A percentile compares a stretch with the other conserved stretches of the same genome.
These are phyloP conservation scores for Fusarium secorum DNA, from an alignment of 2,329 filamentous ascomycete species.

Conservation along the genomic window DNA sequence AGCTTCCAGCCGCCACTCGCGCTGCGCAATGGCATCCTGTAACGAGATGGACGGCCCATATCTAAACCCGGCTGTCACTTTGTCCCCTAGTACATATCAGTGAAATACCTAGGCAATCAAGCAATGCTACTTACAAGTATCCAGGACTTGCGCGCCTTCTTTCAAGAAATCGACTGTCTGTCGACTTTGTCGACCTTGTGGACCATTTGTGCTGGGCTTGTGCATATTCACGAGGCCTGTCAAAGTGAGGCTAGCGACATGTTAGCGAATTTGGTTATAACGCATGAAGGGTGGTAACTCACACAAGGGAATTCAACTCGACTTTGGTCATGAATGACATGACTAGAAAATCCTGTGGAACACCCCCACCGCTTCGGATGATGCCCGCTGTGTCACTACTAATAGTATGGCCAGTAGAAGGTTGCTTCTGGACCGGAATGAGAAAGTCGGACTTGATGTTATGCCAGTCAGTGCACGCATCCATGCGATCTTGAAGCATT, in stretches of 20 bases:
- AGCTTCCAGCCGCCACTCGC: slow-evolving; percentile 71
- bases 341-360: slow-evolving; percentile 62
- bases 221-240: slow-evolving; percentile 59
- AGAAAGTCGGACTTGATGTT: slow-evolving; percentile 58
- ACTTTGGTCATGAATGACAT: slow-evolving; percentile 68
- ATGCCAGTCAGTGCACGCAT: slow-evolving; percentile 62
- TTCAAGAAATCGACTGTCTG: slow-evolving; percentile 52
- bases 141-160: slow-evolving; percentile 55
- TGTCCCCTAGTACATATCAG: slow-evolving; percentile 45
- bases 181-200: slow-evolving; percentile 12
- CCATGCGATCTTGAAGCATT: slow-evolving; percentile 68
- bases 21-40: slow-evolving; percentile 63
- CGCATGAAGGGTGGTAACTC: slow-evolving; percentile 42
- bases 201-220: slow-evolving; percentile 46
- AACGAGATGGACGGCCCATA: slow-evolving; percentile 60
- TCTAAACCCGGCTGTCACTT: slow-evolving; percentile 45
- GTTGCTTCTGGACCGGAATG: slow-evolving; percentile 63
- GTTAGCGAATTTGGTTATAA: slow-evolving; percentile 21
- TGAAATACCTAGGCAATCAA: neutral
- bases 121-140: slow-evolving; percentile 52
- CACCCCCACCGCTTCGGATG: slow-evolving; percentile 56
- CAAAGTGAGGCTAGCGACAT: slow-evolving; percentile 58
- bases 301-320: slow-evolving; percentile 65
- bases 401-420: slow-evolving; percentile 58
- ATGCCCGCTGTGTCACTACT: slow-evolving; percentile 66